These are phyloP conservation scores for Benincasa hispida DNA, from an alignment of 306 rosid species.

Conservation along the genomic window DNA sequence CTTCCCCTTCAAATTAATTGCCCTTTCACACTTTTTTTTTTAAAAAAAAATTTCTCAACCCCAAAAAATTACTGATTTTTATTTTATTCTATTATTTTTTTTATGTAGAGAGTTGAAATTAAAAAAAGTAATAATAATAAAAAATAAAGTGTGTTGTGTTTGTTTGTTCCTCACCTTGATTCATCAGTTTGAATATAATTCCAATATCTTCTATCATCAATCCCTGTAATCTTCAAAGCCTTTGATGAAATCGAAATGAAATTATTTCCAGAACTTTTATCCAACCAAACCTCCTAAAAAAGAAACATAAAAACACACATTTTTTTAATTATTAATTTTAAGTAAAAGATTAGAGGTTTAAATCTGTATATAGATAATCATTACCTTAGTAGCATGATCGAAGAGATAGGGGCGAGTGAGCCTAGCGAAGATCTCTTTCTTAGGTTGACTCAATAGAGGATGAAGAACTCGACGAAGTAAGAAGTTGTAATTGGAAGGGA, in stretches of 20 bases:
- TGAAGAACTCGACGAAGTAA: constrained; percentile 20
- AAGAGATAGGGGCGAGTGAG: constrained; percentile 43
- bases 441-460: too few species aligned
- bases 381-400: constrained; percentile 26
- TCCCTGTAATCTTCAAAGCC: constrained; percentile 70
- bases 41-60: too few species aligned
- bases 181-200: constrained; percentile 53
- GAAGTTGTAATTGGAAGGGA: constrained; percentile 38
- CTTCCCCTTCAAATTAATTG: neutral
- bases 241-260: constrained; percentile 53
- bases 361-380: too few species aligned
- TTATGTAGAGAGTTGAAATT: too few species aligned
- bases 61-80: too few species aligned
- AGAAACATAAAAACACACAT: neutral
- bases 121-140: too few species aligned
- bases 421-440: constrained; percentile 44
- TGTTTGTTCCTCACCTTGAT: constrained; percentile 45
- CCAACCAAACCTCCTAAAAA: constrained; percentile 58
- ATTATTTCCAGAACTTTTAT: constrained; percentile 41
- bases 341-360: too few species aligned
- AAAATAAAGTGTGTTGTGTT: too few species aligned
- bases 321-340: too few species aligned
- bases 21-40: too few species aligned
- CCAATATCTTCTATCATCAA: constrained; percentile 91
- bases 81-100: too few species aligned